Evolutionary conservation across 345 rosid genomes (phyloP), one percentile per base, ranked within the genome.

Genomic region (Gossypium arboreum): DNA sequence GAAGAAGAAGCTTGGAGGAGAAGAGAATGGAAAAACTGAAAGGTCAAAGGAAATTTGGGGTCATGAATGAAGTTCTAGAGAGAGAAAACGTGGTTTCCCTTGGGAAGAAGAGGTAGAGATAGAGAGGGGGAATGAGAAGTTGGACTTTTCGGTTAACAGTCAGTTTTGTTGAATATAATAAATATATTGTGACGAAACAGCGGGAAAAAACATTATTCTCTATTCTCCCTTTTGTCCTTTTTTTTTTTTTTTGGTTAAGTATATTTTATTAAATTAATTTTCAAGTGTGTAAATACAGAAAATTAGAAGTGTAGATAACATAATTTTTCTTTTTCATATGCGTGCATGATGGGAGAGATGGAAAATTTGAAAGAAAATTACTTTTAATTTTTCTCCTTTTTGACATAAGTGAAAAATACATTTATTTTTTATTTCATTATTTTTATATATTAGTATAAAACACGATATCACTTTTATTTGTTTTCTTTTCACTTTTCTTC

Each of bases 1-100:
- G 12, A 22, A 34, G 41, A 18, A 41, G 43, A 34, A 74, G 16
- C 54, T 81, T 71, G 60, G 9, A 0, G 2, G 69, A 34, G 73
- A 81, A 81, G 74, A 39, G 73, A 51, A 45, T 70, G 67, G 56
- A 76, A 74, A 44, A 18, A 27, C 85, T 73, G 55, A 73, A 67
- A 57, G 74, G 74, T 25, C 45, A 66, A 73, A 34, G 41, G 71
- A 72, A 77, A 16, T 43, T 25, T 15, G 18, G 2, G 2, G 2
- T 3, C 7, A 22, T 43, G 24, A 3, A 41, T 44, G 2, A 20
- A 12, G 0, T 6, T 62, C 48, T 72, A 34, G 63, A 70, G 61
- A 69, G 68, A 75, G 52, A 58, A 64, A 63, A 22, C 9, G 18
- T 10, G 39, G 59, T 15, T 72, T 58, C 9, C 17, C 18, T 25